These are phyloP conservation scores for Leccinum sublutescens DNA, from an alignment of 768 basidiomycete genomes.

Conservation along the genomic window DNA sequence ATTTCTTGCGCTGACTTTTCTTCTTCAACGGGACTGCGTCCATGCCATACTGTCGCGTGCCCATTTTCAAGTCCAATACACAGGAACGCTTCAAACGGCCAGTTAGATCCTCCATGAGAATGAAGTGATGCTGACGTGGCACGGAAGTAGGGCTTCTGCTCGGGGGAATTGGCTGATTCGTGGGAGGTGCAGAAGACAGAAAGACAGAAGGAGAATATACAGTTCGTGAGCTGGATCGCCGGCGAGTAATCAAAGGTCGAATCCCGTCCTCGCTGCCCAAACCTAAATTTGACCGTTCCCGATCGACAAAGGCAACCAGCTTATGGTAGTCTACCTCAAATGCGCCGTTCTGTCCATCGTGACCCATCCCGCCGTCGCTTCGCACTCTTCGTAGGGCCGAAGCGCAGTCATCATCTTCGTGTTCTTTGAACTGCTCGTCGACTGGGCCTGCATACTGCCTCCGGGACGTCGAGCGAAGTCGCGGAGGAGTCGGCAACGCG, in stretches of 20 bases:
- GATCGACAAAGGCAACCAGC: constrained; percentile 22
- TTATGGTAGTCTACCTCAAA: constrained; percentile 45
- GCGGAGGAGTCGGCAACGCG: constrained; percentile 2
- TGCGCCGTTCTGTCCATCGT: constrained; percentile 35
- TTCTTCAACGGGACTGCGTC: constrained; percentile 91
- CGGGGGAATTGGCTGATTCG: constrained; percentile 34
- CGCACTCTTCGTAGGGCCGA: constrained; percentile 57
- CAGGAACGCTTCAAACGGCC: constrained; percentile 89
- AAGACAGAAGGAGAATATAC: constrained; percentile 26
- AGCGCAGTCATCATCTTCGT: constrained; percentile 37
- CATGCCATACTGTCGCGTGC: constrained; percentile 98
- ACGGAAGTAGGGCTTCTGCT: constrained; percentile 45
- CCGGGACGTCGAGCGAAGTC: constrained; percentile 17
- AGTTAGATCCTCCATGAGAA: constrained; percentile 98
- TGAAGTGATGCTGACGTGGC: constrained; percentile 94
- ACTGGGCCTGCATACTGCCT: constrained; percentile 26
- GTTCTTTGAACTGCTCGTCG: constrained; percentile 42
- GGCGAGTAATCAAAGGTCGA: constrained; percentile 31
- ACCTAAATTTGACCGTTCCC: constrained; percentile 18
- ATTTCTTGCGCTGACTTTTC: constrained; percentile 98
- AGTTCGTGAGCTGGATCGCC: constrained; percentile 44
- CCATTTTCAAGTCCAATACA: constrained; percentile 99
- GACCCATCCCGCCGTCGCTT: constrained; percentile 53
- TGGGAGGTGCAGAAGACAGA: constrained; percentile 28
- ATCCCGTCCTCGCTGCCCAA: constrained; percentile 23